These are phyloP conservation scores for Yamadazyma phyllophila DNA, from an alignment of 805 yeast genomes.

Conservation along the genomic window DNA sequence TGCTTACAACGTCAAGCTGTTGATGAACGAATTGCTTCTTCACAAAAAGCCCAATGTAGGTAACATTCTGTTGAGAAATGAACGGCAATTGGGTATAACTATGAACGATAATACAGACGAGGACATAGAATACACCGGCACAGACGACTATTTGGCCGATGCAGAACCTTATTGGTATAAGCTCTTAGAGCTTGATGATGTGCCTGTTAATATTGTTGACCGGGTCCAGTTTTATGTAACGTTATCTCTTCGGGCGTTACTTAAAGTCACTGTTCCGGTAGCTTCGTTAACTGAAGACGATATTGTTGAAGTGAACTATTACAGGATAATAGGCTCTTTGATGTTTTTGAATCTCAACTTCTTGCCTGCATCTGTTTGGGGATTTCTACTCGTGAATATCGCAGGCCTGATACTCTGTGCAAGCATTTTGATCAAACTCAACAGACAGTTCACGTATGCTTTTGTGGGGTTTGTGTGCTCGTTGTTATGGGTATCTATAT, in stretches of 20 bases:
- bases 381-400: slow-evolving; percentile 3
- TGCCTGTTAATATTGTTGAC: neutral
- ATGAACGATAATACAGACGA: slow-evolving; percentile 3
- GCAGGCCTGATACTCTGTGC: slow-evolving; percentile 4
- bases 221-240: slow-evolving; percentile 2
- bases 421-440: slow-evolving; percentile 11
- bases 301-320: slow-evolving; percentile 1
- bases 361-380: neutral
- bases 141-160: neutral
- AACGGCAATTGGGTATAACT: slow-evolving; percentile 11
- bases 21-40: slow-evolving; percentile 29
- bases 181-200: neutral
- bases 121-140: neutral
- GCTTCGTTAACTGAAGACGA: neutral
- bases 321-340: neutral
- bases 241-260: slow-evolving; percentile 4
- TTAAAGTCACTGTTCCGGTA: slow-evolving; percentile 10
- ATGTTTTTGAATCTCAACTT: slow-evolving; percentile 6
- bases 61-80: slow-evolving; percentile 7
- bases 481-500: slow-evolving; percentile 63
- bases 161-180: neutral
- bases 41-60: slow-evolving; percentile 11
- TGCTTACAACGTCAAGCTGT: slow-evolving; percentile 25
- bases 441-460: slow-evolving; percentile 21
- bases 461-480: slow-evolving; percentile 64